A percentile compares a stretch with the other conserved stretches of the same genome.
These are phyloP conservation scores for Tolypocladium tropicale DNA, from an alignment of 2,329 filamentous ascomycete species.

Conservation along the genomic window DNA sequence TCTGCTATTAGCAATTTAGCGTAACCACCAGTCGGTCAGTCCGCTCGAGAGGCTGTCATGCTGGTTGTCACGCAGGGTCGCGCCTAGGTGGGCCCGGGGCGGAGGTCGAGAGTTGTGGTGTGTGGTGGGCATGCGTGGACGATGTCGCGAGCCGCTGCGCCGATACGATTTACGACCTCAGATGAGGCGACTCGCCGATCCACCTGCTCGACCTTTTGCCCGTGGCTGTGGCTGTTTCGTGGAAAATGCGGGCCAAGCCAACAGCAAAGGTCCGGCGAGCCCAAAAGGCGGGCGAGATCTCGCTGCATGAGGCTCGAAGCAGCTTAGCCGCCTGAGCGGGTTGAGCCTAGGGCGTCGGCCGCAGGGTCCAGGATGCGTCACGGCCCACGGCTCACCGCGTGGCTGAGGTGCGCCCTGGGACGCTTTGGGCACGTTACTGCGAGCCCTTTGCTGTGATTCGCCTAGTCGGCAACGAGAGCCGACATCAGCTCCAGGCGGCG, in stretches of 20 bases:
- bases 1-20: too few species aligned
- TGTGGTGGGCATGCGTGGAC: too few species aligned
- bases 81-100: too few species aligned
- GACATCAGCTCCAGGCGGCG: neutral
- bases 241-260: neutral
- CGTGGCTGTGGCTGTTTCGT: neutral
- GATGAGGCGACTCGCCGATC: neutral
- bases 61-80: too few species aligned
- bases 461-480: neutral
- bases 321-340: neutral
- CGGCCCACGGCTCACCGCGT: neutral
- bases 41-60: too few species aligned
- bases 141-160: too few species aligned
- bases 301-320: neutral
- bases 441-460: conserved; percentile 1
- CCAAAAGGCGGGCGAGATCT: neutral
- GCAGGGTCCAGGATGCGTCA: neutral
- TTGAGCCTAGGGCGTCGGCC: neutral
- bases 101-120: too few species aligned
- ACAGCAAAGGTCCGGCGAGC: neutral
- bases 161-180: too few species aligned
- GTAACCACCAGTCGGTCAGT: too few species aligned
- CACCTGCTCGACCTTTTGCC: neutral
- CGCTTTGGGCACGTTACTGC: conserved; percentile 1
- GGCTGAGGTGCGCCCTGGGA: neutral